These are phyloP conservation scores for Aspergillus brasiliensis DNA, from an alignment of 2,329 filamentous ascomycete genomes.

Conservation along the genomic window DNA sequence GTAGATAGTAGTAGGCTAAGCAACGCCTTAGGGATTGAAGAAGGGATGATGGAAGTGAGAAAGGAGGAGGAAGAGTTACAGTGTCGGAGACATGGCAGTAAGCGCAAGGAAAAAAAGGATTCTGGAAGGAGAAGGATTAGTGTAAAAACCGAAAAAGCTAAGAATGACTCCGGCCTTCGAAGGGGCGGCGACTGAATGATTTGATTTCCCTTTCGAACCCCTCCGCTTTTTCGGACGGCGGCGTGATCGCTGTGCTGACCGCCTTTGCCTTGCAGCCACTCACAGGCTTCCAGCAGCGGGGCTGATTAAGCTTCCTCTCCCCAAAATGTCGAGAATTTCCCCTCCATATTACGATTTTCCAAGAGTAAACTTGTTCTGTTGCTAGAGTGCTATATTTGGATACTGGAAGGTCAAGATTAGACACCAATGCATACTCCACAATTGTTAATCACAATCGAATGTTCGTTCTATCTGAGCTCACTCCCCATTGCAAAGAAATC, in stretches of 20 bases:
- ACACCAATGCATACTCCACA: too few species aligned
- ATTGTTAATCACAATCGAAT: too few species aligned
- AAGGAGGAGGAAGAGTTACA: background rate
- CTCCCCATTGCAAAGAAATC: background rate
- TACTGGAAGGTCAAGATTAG: background rate
- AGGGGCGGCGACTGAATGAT: background rate
- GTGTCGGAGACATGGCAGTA: background rate
- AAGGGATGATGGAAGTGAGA: background rate
- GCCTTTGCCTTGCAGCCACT: background rate
- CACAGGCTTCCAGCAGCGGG: background rate
- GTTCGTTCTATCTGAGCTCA: too few species aligned
- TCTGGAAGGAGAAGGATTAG: background rate
- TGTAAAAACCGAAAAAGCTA: background rate
- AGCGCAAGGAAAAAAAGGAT: background rate
- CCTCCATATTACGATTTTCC: background rate
- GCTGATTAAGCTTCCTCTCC: background rate
- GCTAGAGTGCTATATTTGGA: background rate
- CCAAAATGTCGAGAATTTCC: background rate
- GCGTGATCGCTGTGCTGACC: background rate
- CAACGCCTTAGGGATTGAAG: background rate
- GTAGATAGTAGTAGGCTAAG: background rate
- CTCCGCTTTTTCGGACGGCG: background rate
- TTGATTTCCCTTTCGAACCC: background rate
- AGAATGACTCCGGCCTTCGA: background rate
- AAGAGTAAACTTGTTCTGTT: background rate